Evolutionary conservation across 2,329 filamentous ascomycete species (phyloP), one percentile per base, ranked within the genome.

Genomic region (Furcasterigmium sp.): DNA sequence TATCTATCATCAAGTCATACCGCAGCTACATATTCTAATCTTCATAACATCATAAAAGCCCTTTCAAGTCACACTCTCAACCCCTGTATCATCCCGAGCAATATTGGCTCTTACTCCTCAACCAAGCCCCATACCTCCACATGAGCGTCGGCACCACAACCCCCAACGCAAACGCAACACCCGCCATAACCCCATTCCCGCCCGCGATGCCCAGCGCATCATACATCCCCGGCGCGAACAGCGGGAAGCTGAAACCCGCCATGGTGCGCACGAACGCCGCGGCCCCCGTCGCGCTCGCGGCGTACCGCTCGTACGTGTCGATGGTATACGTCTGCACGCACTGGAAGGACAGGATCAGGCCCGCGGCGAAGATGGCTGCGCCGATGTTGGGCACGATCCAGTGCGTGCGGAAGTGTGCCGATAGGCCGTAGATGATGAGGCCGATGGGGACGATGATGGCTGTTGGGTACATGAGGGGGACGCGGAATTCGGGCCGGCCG

Each of bases 381-480:
- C 79, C 80, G 28, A 83, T 65, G 46, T 83, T 79, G 0, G 78
- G 78, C 5, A 80, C 60, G 20, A 73, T 66, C 72, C 72, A 78
- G 53, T 75, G 69, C 1, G 63, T 49, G 3, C 59, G 49, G 4
- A 62, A 51, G 23, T 76, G 53, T 0, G 67, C 62, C 0, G 66
- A 54, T 57, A 73, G 70, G 4, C 72, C 73, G 51, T 77, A 76
- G 52, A 68, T 60, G 43, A 80, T 66, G 21, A 79, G 62, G 0
- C 69, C 68, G 1, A 69, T 53, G 0, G 75, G 74, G 3, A 73
- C 68, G 19, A 76, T 48, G 5, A 66, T 20, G 3, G 61, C 58
- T 0, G 59, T 60, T 0, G 61, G 60, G 10, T 61, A 55, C 60
- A 64, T 63, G 6, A 60, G 48, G 0, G 61, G 62, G 7, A 64